phyloP scores from a whole-genome alignment of 176 grass and related monocot species.

The Oryza glumipatula region DNA sequence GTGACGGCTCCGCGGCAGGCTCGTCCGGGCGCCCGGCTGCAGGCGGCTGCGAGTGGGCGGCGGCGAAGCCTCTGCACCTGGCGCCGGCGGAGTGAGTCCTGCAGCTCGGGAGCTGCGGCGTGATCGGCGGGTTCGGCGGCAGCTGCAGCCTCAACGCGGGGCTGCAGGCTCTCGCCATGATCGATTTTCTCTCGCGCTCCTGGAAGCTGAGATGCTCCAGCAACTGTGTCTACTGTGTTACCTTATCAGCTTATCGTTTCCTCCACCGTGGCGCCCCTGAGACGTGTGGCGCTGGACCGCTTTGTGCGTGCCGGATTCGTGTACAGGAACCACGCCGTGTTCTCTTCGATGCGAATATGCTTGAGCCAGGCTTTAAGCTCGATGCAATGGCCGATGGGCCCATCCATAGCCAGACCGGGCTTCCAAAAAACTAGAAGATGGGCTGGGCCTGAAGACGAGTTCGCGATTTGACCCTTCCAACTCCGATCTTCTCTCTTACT shows the following conservation, averaged over 20 bases:
- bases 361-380: background rate
- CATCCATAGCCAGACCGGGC: background rate
- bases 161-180: constrained; percentile 43
- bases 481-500: background rate
- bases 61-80: constrained; percentile 17
- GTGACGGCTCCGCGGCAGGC: background rate
- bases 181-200: background rate
- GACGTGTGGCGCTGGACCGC: constrained; percentile 33
- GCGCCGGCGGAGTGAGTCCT: background rate
- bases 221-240: background rate
- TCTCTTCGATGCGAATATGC: background rate
- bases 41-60: constrained; percentile 35
- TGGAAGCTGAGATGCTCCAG: background rate
- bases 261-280: constrained; percentile 27
- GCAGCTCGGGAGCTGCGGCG: constrained; percentile 18
- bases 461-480: background rate
- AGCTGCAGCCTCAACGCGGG: constrained; percentile 34
- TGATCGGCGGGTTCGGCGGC: constrained; percentile 29
- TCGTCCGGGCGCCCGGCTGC: background rate
- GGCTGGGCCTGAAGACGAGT: background rate
- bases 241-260: constrained; percentile 52
- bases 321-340: background rate
- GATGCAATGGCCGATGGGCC: background rate
- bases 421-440: background rate
- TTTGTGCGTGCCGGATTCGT: background rate